A percentile compares a stretch with the other conserved stretches of the same genome.
Conservation (phyloP, 306 rosid genomes). For the Cicer yamashitae region DNA sequence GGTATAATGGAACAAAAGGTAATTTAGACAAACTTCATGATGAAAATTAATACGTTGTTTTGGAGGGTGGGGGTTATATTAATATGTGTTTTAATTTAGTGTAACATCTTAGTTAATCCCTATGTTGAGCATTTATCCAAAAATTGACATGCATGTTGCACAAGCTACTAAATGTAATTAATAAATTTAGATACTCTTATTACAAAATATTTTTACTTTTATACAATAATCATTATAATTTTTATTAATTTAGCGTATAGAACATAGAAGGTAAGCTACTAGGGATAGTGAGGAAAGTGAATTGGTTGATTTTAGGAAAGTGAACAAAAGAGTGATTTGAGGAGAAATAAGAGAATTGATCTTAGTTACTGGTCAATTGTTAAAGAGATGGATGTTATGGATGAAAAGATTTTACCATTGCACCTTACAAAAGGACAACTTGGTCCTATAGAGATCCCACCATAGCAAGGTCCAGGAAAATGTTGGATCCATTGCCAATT, state of each 20-base stretch:
- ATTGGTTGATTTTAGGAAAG: neutral
- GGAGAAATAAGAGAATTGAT: neutral
- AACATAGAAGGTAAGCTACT: neutral
- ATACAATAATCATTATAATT: conserved; percentile 5
- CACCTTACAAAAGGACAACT: neutral
- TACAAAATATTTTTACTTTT: neutral
- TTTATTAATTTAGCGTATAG: neutral
- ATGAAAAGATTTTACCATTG: neutral
- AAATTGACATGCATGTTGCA: neutral
- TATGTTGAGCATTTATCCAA: conserved; percentile 13
- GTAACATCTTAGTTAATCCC: conserved; percentile 27
- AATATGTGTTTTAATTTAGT: conserved; percentile 24
- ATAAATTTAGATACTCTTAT: neutral
- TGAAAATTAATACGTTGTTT: conserved; percentile 18
- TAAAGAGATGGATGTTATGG: neutral
- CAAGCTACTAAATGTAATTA: neutral
- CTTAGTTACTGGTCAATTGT: neutral
- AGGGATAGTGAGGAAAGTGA: neutral
- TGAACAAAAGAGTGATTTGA: neutral
- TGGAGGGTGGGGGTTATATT: neutral
- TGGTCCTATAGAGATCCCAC: neutral
- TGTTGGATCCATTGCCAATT: neutral
- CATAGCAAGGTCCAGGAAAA: neutral
- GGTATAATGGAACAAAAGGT: conserved; percentile 62
- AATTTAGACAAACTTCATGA: conserved; percentile 34